Evolutionary conservation across 139 green algal species (phyloP).

Genomic region (Parachlorella kessleri): DNA sequence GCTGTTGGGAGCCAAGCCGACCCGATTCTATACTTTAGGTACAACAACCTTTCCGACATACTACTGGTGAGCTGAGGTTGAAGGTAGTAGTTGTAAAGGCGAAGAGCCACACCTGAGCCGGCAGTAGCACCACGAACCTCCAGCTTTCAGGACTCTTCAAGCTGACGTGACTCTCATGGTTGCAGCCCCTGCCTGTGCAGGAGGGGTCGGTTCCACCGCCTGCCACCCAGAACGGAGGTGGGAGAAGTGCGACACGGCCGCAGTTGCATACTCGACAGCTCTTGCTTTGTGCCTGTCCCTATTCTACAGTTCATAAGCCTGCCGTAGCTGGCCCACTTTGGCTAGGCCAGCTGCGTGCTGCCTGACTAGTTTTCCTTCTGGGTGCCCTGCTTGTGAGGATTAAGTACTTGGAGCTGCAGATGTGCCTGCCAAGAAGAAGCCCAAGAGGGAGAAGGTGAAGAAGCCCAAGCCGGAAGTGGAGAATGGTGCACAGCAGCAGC

Average conservation of each 20-base stretch:
- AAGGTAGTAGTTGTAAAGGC: no score
- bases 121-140: no score
- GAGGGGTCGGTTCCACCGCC: background rate
- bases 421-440: background rate
- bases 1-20: background rate
- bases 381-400: no score
- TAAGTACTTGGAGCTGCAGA: background rate
- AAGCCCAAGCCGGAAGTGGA: conserved; percentile 4
- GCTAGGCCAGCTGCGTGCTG: no score
- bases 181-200: background rate
- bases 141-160: no score
- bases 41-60: conserved; percentile 22
- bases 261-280: no score
- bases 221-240: background rate
- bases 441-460: conserved; percentile 14
- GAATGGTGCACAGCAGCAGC: background rate
- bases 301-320: no score
- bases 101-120: no score
- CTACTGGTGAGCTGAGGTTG: conserved; percentile 6
- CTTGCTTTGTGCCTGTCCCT: no score
- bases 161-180: background rate
- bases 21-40: conserved; percentile 36
- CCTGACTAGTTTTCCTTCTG: no score
- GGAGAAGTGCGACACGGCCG: no score
- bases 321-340: no score